phyloP scores from a whole-genome alignment of 202 grass and related monocot species.

The Schoenoplectus triqueter region DNA sequence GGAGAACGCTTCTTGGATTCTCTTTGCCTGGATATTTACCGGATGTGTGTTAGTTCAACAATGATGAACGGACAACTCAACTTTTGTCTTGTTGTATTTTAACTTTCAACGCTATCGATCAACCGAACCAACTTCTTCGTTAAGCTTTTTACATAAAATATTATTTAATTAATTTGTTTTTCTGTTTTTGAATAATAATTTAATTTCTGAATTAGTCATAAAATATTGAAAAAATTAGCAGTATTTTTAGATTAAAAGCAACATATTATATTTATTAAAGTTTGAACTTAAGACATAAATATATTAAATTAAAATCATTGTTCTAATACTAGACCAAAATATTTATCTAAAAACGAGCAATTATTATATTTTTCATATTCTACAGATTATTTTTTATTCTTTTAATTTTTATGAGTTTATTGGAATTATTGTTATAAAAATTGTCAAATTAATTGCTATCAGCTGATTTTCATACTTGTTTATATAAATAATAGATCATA shows the following conservation, averaged over 20 bases:
- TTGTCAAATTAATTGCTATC: too few relatives aligned
- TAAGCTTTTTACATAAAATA: neutral
- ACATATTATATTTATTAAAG: neutral
- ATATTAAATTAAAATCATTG: neutral
- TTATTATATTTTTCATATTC: too few relatives aligned
- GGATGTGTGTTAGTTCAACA: neutral
- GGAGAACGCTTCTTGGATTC: neutral
- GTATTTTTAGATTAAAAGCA: neutral
- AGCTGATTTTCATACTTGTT: too few relatives aligned
- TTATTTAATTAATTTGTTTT: neutral
- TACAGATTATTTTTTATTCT: too few relatives aligned
- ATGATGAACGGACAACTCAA: slow-evolving; percentile 8
- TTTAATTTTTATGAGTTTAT: too few relatives aligned
- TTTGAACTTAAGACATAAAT: neutral
- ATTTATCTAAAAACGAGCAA: too few relatives aligned
- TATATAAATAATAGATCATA: too few relatives aligned
- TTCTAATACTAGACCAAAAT: too few relatives aligned
- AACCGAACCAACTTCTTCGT: neutral
- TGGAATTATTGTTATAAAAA: too few relatives aligned
- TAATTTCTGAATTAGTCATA: neutral
- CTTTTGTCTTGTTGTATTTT: slow-evolving; percentile 4
- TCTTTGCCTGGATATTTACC: neutral
- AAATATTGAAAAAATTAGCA: too few relatives aligned
- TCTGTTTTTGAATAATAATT: neutral
- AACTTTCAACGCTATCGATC: neutral